Evolutionary conservation across 768 basidiomycete genomes (phyloP).

Genomic region (Dioszegia hungarica): DNA sequence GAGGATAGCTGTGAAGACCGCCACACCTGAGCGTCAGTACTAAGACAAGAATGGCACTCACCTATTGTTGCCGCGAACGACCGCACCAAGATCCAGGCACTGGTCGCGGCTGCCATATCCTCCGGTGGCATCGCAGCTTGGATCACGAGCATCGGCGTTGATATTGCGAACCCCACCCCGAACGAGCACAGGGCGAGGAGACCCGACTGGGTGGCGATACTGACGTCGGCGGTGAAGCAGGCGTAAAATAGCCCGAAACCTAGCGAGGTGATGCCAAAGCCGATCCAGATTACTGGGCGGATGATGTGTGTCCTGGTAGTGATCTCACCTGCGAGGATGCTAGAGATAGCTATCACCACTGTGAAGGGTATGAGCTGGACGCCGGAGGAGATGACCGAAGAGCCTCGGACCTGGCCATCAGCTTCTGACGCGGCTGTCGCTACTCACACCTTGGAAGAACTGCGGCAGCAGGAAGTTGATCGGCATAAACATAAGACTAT

Average conservation of each 20-base stretch:
- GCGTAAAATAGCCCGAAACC: conserved; percentile 31
- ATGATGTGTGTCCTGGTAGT: conserved; percentile 28
- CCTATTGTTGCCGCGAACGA: conserved; percentile 39
- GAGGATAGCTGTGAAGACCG: conserved; percentile 34
- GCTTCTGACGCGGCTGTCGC: neutral
- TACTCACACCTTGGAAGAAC: conserved; percentile 44
- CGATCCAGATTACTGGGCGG: conserved; percentile 41
- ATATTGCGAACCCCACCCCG: conserved; percentile 36
- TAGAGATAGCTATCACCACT: conserved; percentile 10
- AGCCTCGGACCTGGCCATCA: conserved; percentile 14
- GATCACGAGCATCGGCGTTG: conserved; percentile 39
- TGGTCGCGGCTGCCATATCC: conserved; percentile 45
- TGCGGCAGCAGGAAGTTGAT: conserved; percentile 27
- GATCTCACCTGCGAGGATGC: conserved; percentile 35
- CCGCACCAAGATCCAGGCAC: conserved; percentile 36
- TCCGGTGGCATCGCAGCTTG: conserved; percentile 44
- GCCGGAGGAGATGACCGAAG: conserved; percentile 22
- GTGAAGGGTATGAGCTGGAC: conserved; percentile 38
- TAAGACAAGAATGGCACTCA: neutral
- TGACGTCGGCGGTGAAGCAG: conserved; percentile 10
- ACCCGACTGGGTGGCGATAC: conserved; percentile 24
- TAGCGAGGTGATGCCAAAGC: conserved; percentile 26
- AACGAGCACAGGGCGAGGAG: conserved; percentile 26
- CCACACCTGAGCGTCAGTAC: conserved; percentile 10
- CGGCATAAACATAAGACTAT: conserved; percentile 35